A percentile compares a stretch with the other conserved stretches of the same genome.
These are phyloP conservation scores for Sugiyamaella boreocaroliniensis DNA, from an alignment of 805 yeast species.

Conservation along the genomic window DNA sequence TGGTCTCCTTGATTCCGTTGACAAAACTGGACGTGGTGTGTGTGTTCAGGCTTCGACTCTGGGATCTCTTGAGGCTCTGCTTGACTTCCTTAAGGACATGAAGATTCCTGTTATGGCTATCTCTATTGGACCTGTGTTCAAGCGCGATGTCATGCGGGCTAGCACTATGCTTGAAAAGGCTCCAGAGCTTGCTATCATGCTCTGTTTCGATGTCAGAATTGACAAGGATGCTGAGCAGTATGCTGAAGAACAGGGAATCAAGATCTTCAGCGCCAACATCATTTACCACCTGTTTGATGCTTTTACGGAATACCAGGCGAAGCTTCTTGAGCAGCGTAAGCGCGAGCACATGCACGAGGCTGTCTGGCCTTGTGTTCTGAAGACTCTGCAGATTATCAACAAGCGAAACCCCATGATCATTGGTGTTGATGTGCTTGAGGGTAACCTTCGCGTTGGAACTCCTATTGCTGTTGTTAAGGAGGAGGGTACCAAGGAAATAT, in stretches of 20 bases:
- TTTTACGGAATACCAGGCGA: constrained; percentile 84
- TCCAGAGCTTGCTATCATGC: constrained; percentile 93
- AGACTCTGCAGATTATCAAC: constrained; percentile 92
- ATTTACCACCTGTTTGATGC: constrained; percentile 95
- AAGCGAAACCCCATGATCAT: constrained; percentile 98
- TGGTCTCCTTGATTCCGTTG: constrained; percentile 89
- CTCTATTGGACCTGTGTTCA: constrained; percentile 95
- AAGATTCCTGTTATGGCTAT: constrained; percentile 99
- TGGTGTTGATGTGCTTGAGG: constrained; percentile 96
- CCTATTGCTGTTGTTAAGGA: constrained; percentile 90
- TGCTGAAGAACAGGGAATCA: constrained; percentile 87
- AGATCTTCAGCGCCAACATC: constrained; percentile 91
- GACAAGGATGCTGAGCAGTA: constrained; percentile 98
- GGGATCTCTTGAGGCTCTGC: constrained; percentile 94
- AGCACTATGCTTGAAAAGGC: constrained; percentile 95
- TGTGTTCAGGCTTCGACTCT: constrained; percentile 97
- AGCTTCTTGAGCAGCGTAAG: constrained; percentile 83
- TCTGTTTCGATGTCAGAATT: constrained; percentile 94
- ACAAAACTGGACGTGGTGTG: constrained; percentile 92
- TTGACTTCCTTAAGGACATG: constrained; percentile 96
- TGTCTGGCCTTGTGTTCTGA: constrained; percentile 89
- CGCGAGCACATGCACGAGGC: constrained; percentile 83
- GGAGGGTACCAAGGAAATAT: constrained; percentile 67
- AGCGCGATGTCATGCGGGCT: constrained; percentile 97
- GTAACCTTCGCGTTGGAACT: constrained; percentile 82